These are phyloP conservation scores for Venustampulla echinocandica DNA, from an alignment of 495 filamentous ascomycete species.

Conservation along the genomic window DNA sequence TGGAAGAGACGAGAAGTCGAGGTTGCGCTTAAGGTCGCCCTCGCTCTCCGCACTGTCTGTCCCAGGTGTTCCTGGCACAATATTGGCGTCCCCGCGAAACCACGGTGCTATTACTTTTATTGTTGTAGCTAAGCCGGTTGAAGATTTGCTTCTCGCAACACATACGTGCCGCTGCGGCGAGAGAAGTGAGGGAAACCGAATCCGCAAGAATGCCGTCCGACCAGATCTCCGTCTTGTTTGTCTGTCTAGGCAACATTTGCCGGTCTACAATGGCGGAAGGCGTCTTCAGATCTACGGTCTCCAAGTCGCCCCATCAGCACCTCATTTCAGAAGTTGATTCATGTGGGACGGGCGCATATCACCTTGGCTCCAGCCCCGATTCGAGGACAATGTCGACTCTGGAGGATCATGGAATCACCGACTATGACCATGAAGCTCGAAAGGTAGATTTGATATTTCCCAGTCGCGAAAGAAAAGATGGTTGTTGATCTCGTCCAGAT, in stretches of 20 bases:
- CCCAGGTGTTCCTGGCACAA: too few species aligned
- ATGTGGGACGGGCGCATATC: slow-evolving; percentile 81
- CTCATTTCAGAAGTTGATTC: slow-evolving; percentile 71
- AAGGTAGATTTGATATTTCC: slow-evolving; percentile 42
- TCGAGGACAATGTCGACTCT: slow-evolving; percentile 79
- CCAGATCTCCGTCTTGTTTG: slow-evolving; percentile 76
- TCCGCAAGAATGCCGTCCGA: slow-evolving; percentile 12
- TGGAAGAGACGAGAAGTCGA: too few species aligned
- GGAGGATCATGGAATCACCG: slow-evolving; percentile 57
- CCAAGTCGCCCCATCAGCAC: slow-evolving; percentile 39
- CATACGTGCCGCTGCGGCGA: too few species aligned
- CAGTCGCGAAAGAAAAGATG: neutral
- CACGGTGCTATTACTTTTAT: too few species aligned
- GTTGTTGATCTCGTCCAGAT: slow-evolving; percentile 8
- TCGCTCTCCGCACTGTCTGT: too few species aligned
- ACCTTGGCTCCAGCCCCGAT: slow-evolving; percentile 64
- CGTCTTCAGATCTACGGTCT: slow-evolving; percentile 69
- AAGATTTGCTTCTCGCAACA: too few species aligned
- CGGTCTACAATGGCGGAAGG: slow-evolving; percentile 92
- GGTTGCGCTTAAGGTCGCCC: too few species aligned
- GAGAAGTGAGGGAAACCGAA: too few species aligned
- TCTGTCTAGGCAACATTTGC: slow-evolving; percentile 97
- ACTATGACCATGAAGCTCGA: slow-evolving; percentile 70
- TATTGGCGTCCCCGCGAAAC: too few species aligned
- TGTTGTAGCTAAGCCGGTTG: too few species aligned